A percentile compares a stretch with the other conserved stretches of the same genome.
Conservation (phyloP, 1,139 yeast species). For the Maudiozyma humilis region DNA sequence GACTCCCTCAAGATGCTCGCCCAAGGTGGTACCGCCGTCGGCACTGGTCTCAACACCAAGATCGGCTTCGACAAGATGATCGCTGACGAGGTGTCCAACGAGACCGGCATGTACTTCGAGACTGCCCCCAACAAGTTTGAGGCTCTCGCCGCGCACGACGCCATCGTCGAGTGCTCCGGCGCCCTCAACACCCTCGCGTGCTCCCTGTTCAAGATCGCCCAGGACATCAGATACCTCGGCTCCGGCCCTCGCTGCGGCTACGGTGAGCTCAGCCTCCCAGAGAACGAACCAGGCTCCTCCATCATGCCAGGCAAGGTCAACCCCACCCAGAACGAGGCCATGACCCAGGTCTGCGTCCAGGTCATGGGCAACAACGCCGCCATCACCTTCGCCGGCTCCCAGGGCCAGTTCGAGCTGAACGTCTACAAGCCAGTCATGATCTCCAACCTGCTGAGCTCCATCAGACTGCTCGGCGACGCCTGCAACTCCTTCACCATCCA, state of each 20-base stretch:
- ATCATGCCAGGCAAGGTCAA: conserved; percentile 99
- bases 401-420: conserved; percentile 96
- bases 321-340: conserved; percentile 98
- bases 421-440: conserved; percentile 97
- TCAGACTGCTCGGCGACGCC: conserved; percentile 86
- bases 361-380: conserved; percentile 95
- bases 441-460: conserved; percentile 76
- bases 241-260: conserved; percentile 99
- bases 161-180: conserved; percentile 94
- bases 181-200: conserved; percentile 93
- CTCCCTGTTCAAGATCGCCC: conserved; percentile 90
- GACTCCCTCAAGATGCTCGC: conserved; percentile 77
- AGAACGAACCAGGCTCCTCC: conserved; percentile 97
- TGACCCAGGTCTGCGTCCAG: conserved; percentile 96
- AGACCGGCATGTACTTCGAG: conserved; percentile 80
- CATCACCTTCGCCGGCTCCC: conserved; percentile 94
- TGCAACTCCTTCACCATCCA: conserved; percentile 79
- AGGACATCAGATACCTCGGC: conserved; percentile 95
- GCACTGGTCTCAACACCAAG: conserved; percentile 91
- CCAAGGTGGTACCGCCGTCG: conserved; percentile 99
- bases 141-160: conserved; percentile 98
- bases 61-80: conserved; percentile 81
- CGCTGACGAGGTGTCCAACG: conserved; percentile 47
- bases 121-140: conserved; percentile 99
- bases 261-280: conserved; percentile 91